These are phyloP conservation scores for Talaromyces ruber DNA, from an alignment of 495 filamentous ascomycete genomes.

Conservation along the genomic window DNA sequence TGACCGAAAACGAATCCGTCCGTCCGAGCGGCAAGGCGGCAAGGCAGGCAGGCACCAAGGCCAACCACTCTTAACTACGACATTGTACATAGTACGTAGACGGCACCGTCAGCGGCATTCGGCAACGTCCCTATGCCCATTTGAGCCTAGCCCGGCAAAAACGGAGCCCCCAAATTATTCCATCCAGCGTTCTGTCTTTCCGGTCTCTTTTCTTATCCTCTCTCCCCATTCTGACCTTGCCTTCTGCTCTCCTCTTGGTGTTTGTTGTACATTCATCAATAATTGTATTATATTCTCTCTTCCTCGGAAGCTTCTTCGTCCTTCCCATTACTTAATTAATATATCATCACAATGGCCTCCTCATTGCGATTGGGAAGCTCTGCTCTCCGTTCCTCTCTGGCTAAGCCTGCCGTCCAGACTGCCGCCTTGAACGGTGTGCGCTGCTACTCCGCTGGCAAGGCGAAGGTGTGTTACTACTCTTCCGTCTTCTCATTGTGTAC, in stretches of 20 bases:
- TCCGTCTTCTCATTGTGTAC: not conserved
- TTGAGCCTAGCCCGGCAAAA: slow-evolving; percentile 28
- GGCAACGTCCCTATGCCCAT: slow-evolving; percentile 9
- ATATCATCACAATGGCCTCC: slow-evolving; percentile 58
- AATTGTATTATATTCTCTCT: not conserved
- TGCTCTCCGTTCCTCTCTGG: slow-evolving; percentile 63
- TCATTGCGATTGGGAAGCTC: slow-evolving; percentile 67
- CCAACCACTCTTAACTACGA: no score
- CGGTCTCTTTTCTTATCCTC: slow-evolving; percentile 23
- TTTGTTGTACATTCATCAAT: not conserved
- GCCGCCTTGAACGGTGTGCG: slow-evolving; percentile 73
- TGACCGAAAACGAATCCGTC: slow-evolving; percentile 1
- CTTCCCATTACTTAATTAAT: not conserved
- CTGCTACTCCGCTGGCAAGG: slow-evolving; percentile 81
- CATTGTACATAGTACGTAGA: not conserved
- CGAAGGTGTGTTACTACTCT: slow-evolving; percentile 53
- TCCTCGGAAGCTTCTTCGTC: slow-evolving; percentile 7
- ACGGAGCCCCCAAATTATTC: slow-evolving; percentile 2
- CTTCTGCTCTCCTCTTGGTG: slow-evolving; percentile 18
- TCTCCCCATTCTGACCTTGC: slow-evolving; percentile 22
- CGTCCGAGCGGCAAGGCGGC: not conserved
- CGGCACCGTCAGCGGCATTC: slow-evolving; percentile 1
- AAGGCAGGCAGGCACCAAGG: not conserved
- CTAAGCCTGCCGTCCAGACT: slow-evolving; percentile 52
- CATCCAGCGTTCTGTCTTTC: slow-evolving; percentile 1